These are phyloP conservation scores for Ochromonas danica DNA, from an alignment of 108 stramenopile genomes.

Conservation along the genomic window DNA sequence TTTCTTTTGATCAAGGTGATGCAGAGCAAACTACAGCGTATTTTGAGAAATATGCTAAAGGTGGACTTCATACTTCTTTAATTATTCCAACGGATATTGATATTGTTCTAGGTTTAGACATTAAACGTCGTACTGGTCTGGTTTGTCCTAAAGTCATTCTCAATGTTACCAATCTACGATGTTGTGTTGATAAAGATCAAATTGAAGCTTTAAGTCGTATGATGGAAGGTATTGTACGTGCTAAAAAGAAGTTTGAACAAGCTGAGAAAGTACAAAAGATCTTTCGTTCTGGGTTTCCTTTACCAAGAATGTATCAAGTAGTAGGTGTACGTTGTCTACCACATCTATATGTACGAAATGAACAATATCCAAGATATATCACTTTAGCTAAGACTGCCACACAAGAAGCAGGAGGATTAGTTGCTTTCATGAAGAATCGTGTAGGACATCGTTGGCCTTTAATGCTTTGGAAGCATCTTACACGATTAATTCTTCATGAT, in stretches of 20 bases:
- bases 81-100: neutral
- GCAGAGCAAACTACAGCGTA: neutral
- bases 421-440: constrained; percentile 11
- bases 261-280: neutral
- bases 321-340: neutral
- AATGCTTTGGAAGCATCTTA: constrained; percentile 17
- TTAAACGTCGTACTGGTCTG: neutral
- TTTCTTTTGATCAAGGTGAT: neutral
- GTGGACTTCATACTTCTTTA: neutral
- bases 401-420: neutral
- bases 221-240: neutral
- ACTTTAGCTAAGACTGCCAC: neutral
- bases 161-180: neutral
- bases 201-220: neutral
- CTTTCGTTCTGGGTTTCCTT: constrained; percentile 10
- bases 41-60: neutral
- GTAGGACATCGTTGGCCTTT: neutral
- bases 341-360: neutral
- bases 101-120: neutral
- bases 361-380: neutral
- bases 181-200: neutral
- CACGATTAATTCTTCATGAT: neutral
- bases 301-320: constrained; percentile 12
- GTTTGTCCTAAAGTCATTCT: neutral
- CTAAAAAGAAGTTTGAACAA: constrained; percentile 11